Evolutionary conservation across 257 asterid genomes (phyloP), one percentile per base, ranked within the genome.

Genomic region (Solanum virginianum): DNA sequence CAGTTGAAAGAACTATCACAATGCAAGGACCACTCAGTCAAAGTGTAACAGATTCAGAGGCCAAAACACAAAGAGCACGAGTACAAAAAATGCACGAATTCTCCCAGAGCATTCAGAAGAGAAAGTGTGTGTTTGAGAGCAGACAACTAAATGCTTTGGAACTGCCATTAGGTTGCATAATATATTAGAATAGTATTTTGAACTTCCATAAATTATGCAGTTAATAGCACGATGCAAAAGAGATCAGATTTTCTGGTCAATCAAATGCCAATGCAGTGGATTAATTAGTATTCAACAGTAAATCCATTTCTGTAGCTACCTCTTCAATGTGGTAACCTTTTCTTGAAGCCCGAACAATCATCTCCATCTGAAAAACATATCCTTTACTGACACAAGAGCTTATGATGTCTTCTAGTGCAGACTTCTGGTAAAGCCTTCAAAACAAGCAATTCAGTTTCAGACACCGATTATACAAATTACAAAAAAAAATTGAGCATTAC

Each of bases 291-390:
- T 47, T 45, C 63, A 53, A 79, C 65, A 53, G 26, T 53, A 79
- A 53, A 53, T 53, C 59, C 65, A 53, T 53, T 29, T 51, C 26
- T 4, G 62, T 84, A 80, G 75, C 24, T 91, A 96, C 99, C 98
- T 97, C 99, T 89, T 95, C 97, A 86, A 97, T 93, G 82, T 62
- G 92, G 89, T 93, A 95, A 84, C 95, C 93, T 91, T 95, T 95
- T 89, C 98, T 90, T 79, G 98, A 91, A 81, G 99, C 99, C 86
- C 98, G 88, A 80, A 97, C 98, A 69, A 95, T 97, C 96, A 97
- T 97, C 92, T 97, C 99, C 99, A 97, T 97, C 92, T 97, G 98
- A 91, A 97, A 97, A 88, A 97, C 99, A 83, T 97, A 97, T 53
- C 98, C 98, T 88, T 95, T 96, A 90, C 99, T 94, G 56, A 96